Conservation (phyloP, 768 basidiomycete genomes). For the Crepidotus variabilis region DNA sequence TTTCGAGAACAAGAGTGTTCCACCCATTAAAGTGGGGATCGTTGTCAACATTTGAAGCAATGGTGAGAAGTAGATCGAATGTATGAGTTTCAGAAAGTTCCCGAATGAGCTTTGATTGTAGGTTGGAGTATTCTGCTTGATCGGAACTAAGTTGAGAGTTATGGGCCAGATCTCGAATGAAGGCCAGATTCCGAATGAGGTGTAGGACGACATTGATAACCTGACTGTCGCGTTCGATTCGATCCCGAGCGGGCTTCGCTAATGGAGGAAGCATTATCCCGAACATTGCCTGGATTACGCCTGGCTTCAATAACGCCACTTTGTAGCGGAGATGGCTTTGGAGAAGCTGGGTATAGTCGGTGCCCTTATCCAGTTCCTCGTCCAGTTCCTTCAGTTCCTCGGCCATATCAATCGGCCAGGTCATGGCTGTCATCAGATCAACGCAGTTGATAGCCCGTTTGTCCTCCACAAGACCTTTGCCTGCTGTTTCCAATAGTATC, state of each 20-base stretch:
- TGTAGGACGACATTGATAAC: constrained; percentile 87
- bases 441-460: constrained; percentile 79
- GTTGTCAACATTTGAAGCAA: constrained; percentile 72
- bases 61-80: constrained; percentile 76
- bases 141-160: constrained; percentile 73
- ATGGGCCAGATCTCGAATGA: constrained; percentile 82
- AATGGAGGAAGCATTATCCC: constrained; percentile 76
- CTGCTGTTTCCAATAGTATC: constrained; percentile 78
- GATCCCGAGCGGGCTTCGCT: constrained; percentile 62
- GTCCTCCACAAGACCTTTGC: constrained; percentile 74
- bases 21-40: constrained; percentile 81
- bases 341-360: constrained; percentile 86
- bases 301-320: constrained; percentile 64
- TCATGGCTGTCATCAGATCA: constrained; percentile 94
- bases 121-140: constrained; percentile 69
- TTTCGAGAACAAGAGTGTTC: constrained; percentile 91
- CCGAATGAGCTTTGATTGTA: constrained; percentile 77
- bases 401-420: constrained; percentile 97
- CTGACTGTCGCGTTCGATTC: constrained; percentile 78
- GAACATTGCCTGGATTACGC: constrained; percentile 68
- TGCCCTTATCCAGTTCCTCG: constrained; percentile 72
- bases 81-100: constrained; percentile 68
- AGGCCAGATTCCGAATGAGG: constrained; percentile 88
- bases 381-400: constrained; percentile 92
- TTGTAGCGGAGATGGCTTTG: constrained; percentile 89